Evolutionary conservation across 345 rosid species (phyloP), one percentile per base, ranked within the genome.

Genomic region (Lenwebbia sp.): DNA sequence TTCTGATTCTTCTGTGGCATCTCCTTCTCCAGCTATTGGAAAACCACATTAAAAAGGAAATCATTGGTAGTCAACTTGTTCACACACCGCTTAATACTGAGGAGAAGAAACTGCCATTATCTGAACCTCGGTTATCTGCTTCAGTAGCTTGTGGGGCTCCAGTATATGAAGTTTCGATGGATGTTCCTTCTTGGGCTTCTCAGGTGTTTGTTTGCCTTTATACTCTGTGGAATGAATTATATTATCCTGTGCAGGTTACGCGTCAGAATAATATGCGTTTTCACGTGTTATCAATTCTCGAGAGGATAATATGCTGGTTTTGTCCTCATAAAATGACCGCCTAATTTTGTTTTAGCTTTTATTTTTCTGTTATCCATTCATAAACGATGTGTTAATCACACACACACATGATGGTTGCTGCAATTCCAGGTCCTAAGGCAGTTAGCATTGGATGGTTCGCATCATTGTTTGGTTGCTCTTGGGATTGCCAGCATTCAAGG

Each of bases 401-500:
- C n/a, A 85, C 19, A 11, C 74, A 8, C 25, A 41, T 83, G 52
- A 21, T 37, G n/a, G 37, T 37, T 51, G 70, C 33, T 86, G 41
- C 41, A 82, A 44, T 84, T 54, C 40, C 86, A 92, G 93, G 92
- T 91, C 54, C 83, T 92, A 85, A 88, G 92, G 86, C 94, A 92
- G 87, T 83, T 92, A 58, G 92, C 94, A 47, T 90, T 90, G 30
- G 92, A 92, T 88, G 90, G 83, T 15, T 90, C 92, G 14, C 86
- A 89, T 85, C 91, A 90, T 58, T 87, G 92, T 85, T 86, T 92
- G 89, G 92, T 91, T 82, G 89, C 89, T 86, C 91, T 92, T 41
- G 94, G 94, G 30, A 87, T 92, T 82, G 94, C 90, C 21, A 91
- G 94, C 88, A 89, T 92, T 89, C 92, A 92, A 85, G 94, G 94